A percentile compares a stretch with the other conserved stretches of the same genome.
phyloP scores from a whole-genome alignment of 2,329 filamentous ascomycete species.

The Penicillium sp. region DNA sequence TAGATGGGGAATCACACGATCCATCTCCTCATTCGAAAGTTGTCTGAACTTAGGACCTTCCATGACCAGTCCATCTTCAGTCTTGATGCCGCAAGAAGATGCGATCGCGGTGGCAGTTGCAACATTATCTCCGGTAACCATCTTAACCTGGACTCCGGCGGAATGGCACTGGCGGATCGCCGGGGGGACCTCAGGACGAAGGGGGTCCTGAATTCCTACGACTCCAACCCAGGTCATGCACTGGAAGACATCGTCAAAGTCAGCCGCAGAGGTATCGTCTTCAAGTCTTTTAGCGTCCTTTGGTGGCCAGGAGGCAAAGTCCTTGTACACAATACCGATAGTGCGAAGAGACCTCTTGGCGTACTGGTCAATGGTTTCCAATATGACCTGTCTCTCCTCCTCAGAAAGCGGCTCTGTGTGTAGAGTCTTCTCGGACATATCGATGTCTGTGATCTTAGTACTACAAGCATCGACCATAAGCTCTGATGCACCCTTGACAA shows the following conservation, averaged over 20 bases:
- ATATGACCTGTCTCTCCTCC: slow-evolving; percentile 30
- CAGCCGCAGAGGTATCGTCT: slow-evolving; percentile 65
- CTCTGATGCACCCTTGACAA: slow-evolving; percentile 55
- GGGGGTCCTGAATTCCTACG: slow-evolving; percentile 76
- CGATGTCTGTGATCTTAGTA: slow-evolving; percentile 38
- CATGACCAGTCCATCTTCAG: slow-evolving; percentile 65
- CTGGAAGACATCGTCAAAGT: slow-evolving; percentile 70
- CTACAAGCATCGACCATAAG: slow-evolving; percentile 47
- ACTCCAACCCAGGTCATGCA: slow-evolving; percentile 75
- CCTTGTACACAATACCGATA: slow-evolving; percentile 74
- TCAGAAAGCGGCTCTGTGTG: slow-evolving; percentile 31
- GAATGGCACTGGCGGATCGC: slow-evolving; percentile 70
- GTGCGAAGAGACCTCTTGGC: slow-evolving; percentile 68
- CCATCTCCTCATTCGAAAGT: slow-evolving; percentile 63
- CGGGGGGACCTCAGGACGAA: slow-evolving; percentile 68
- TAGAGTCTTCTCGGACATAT: slow-evolving; percentile 29
- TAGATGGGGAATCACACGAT: slow-evolving; percentile 61
- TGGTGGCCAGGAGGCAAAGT: slow-evolving; percentile 72
- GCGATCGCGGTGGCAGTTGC: slow-evolving; percentile 75
- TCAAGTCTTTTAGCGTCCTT: slow-evolving; percentile 58
- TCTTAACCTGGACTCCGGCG: slow-evolving; percentile 72
- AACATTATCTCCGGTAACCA: slow-evolving; percentile 75
- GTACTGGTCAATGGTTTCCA: slow-evolving; percentile 47
- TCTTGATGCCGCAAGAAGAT: slow-evolving; percentile 71
- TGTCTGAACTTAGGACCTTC: slow-evolving; percentile 70